Conservation (phyloP, 108 stramenopile genomes). For the Skeletonema menzelii region DNA sequence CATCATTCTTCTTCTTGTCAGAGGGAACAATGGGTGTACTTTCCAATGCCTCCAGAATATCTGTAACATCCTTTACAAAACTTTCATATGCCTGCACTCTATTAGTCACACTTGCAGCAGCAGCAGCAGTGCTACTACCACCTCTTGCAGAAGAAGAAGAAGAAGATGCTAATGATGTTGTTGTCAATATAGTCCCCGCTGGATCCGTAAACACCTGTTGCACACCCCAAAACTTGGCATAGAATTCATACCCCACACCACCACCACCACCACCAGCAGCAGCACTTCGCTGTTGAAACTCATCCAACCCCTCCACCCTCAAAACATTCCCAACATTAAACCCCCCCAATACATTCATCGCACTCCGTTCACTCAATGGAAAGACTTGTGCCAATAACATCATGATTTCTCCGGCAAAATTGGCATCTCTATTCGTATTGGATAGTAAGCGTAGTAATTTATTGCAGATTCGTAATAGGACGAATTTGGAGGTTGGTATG, state of each 20-base stretch:
- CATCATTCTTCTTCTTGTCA: neutral
- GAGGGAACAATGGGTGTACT: slow-evolving; percentile 19
- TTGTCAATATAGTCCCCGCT: slow-evolving; percentile 31
- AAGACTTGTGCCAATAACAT: slow-evolving; percentile 56
- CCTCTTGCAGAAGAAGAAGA: neutral
- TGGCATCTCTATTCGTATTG: slow-evolving; percentile 26
- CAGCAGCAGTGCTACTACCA: neutral
- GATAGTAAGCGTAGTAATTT: slow-evolving; percentile 47
- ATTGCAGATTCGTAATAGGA: slow-evolving; percentile 64
- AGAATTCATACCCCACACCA: slow-evolving; percentile 54
- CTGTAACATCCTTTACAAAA: slow-evolving; percentile 54
- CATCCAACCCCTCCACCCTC: slow-evolving; percentile 22
- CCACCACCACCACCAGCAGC: neutral
- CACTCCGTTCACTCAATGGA: slow-evolving; percentile 75
- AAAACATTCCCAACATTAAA: slow-evolving; percentile 45
- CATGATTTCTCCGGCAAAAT: slow-evolving; percentile 72
- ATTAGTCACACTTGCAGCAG: neutral
- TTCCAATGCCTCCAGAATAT: slow-evolving; percentile 66
- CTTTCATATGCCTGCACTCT: slow-evolving; percentile 23
- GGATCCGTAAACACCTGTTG: slow-evolving; percentile 82
- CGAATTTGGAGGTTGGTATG: slow-evolving; percentile 35
- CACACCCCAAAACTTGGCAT: slow-evolving; percentile 77
- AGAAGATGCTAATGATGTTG: too few species aligned
- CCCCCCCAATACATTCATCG: slow-evolving; percentile 72
- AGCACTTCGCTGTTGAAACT: slow-evolving; percentile 4